These are phyloP conservation scores for Fomitopsis pinicola DNA, from an alignment of 1,284 basidiomycete genomes.

Conservation along the genomic window DNA sequence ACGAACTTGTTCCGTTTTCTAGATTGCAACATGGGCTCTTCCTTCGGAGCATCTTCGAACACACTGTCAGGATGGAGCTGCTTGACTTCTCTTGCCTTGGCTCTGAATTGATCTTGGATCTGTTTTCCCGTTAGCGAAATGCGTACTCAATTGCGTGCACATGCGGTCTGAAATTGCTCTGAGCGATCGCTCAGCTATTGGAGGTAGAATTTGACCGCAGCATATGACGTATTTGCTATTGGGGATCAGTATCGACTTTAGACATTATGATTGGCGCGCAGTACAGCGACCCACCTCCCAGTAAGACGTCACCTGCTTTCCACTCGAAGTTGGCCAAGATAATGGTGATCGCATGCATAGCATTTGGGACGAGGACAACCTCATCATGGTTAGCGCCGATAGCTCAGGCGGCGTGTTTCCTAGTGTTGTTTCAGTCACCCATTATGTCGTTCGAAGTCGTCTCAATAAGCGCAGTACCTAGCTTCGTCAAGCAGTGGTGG, in stretches of 20 bases:
- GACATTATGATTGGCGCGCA: too few species aligned
- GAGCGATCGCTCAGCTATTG: constrained; percentile 56
- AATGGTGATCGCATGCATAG: constrained; percentile 64
- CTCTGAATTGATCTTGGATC: constrained; percentile 47
- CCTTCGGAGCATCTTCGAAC: not conserved
- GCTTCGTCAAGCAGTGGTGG: constrained; percentile 36
- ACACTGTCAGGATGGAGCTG: not conserved
- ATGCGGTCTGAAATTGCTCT: constrained; percentile 15
- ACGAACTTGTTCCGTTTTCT: constrained; percentile 43
- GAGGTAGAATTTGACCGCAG: constrained; percentile 50
- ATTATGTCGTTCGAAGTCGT: not conserved
- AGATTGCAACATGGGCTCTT: too few species aligned
- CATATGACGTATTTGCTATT: constrained; percentile 47
- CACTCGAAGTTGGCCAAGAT: constrained; percentile 59
- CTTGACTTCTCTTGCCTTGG: constrained; percentile 13
- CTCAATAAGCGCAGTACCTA: constrained; percentile 24
- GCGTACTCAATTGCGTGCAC: constrained; percentile 12
- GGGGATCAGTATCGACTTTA: too few species aligned
- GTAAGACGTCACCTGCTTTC: constrained; percentile 44
- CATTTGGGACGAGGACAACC: constrained; percentile 62
- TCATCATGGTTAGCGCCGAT: constrained; percentile 59
- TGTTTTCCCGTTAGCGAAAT: constrained; percentile 52
- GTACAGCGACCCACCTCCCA: constrained; percentile 33
- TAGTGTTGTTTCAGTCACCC: constrained; percentile 1
- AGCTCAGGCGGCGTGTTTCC: constrained; percentile 39